Evolutionary conservation across 768 basidiomycete species (phyloP).

Genomic region (Suillus decipiens): DNA sequence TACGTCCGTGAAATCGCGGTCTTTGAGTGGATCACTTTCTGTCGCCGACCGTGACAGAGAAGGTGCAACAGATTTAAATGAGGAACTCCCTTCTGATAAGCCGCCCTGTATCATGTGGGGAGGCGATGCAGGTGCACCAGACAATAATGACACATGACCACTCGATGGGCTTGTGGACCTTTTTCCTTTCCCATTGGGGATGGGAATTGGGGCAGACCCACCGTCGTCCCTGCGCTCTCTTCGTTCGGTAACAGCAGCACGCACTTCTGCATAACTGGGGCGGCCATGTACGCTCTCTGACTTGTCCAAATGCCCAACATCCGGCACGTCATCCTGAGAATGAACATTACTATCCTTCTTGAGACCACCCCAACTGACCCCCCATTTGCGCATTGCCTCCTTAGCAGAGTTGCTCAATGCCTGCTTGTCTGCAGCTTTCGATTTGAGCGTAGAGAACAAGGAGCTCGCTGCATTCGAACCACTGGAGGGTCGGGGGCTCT

Average conservation of each 20-base stretch:
- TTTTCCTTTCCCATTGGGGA: conserved; percentile 29
- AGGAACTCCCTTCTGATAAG: conserved; percentile 26
- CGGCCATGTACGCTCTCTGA: conserved; percentile 44
- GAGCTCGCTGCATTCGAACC: conserved; percentile 39
- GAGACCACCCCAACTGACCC: conserved; percentile 73
- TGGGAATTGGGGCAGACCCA: conserved; percentile 35
- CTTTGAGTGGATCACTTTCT: conserved; percentile 32
- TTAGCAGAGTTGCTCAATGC: conserved; percentile 82
- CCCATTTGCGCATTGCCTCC: conserved; percentile 92
- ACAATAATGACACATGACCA: conserved; percentile 24
- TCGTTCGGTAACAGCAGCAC: conserved; percentile 74
- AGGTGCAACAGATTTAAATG: conserved; percentile 28
- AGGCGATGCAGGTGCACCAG: conserved; percentile 29
- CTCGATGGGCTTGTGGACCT: conserved; percentile 30
- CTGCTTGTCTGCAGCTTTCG: conserved; percentile 80
- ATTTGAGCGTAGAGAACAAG: conserved; percentile 79
- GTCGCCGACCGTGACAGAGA: conserved; percentile 40
- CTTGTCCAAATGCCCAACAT: conserved; percentile 40
- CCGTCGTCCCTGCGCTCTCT: conserved; percentile 40
- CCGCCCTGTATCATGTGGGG: conserved; percentile 19
- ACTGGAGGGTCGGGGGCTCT: conserved; percentile 47
- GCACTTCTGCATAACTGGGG: conserved; percentile 71
- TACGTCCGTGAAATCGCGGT: conserved; percentile 34
- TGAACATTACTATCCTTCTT: conserved; percentile 50
- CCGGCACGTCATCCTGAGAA: conserved; percentile 43